Percentiles rank a stretch among this genome's conserved stretches.
phyloP scores from a whole-genome alignment of 495 filamentous ascomycete species.

The Penicillium verhagenii region DNA sequence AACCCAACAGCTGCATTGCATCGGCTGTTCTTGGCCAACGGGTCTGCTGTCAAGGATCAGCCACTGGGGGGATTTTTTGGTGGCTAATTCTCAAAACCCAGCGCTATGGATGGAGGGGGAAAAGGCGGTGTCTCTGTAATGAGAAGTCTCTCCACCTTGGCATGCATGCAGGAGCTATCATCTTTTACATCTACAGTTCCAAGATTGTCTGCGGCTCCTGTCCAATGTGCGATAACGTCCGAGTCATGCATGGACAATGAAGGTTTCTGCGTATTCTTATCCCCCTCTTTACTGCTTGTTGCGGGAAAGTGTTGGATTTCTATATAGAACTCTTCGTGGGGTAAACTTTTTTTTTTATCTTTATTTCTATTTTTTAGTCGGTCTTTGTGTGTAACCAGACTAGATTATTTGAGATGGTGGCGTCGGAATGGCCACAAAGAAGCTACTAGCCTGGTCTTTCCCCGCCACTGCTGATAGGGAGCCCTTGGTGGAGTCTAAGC shows the following conservation, averaged over 20 bases:
- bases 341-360: background rate
- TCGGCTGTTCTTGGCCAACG: constrained; percentile 12
- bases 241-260: background rate
- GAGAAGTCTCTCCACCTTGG: constrained; percentile 18
- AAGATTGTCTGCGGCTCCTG: constrained; percentile 15
- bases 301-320: too few species aligned
- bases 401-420: constrained; percentile 10
- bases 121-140: constrained; percentile 30
- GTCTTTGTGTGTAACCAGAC: constrained; percentile 5
- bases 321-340: too few species aligned
- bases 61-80: constrained; percentile 8
- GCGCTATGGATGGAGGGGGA: constrained; percentile 12
- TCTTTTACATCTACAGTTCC: constrained; percentile 14
- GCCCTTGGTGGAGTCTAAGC: constrained; percentile 20
- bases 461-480: constrained; percentile 22
- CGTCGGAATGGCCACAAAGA: constrained; percentile 5
- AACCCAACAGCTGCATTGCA: constrained; percentile 19
- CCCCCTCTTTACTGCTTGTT: background rate
- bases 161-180: constrained; percentile 17
- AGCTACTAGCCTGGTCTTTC: constrained; percentile 13
- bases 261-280: background rate
- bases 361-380: background rate
- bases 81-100: background rate
- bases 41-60: constrained; percentile 1
- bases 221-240: constrained; percentile 5